Evolutionary conservation across 192 early-diverging fungal species (phyloP).

Genomic region (Cetraspora pellucida): DNA sequence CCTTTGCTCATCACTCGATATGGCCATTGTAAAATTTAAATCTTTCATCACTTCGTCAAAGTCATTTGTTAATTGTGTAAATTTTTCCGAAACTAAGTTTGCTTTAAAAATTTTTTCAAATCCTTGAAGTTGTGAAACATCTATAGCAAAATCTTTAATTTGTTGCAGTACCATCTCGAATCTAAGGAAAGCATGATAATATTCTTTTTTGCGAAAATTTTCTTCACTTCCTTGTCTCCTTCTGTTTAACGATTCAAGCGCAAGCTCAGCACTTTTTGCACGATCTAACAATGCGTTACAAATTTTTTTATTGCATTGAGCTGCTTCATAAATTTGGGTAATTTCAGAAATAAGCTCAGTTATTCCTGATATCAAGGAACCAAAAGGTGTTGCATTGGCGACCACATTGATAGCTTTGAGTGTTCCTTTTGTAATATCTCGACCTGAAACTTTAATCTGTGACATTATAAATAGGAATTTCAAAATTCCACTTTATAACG

Average conservation of each 20-base stretch:
- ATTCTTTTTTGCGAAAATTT: neutral
- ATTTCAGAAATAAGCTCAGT: slow-evolving; percentile 16
- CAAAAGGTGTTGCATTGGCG: neutral
- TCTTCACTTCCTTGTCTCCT: slow-evolving; percentile 20
- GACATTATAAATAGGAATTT: no score
- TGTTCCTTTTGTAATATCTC: neutral
- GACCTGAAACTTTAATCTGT: no score
- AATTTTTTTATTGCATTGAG: slow-evolving; percentile 33
- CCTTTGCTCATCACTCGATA: slow-evolving; percentile 21
- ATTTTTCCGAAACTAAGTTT: neutral
- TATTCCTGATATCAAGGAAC: neutral
- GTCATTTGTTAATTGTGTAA: neutral
- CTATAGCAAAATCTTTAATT: slow-evolving; percentile 11
- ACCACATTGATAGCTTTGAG: neutral
- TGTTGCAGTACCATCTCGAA: neutral
- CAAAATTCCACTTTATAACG: no score
- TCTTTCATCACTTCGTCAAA: slow-evolving; percentile 5
- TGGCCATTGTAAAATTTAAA: slow-evolving; percentile 8
- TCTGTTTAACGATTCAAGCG: neutral
- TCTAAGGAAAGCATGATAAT: neutral
- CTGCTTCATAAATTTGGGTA: neutral
- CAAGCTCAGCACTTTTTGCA: neutral
- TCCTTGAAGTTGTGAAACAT: slow-evolving; percentile 21
- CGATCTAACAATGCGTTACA: slow-evolving; percentile 28
- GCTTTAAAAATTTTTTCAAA: slow-evolving; percentile 6